Percentiles rank a stretch among this genome's conserved stretches.
Conservation (phyloP, 1,139 yeast species). For the Blastobotrys buckinghamii region DNA sequence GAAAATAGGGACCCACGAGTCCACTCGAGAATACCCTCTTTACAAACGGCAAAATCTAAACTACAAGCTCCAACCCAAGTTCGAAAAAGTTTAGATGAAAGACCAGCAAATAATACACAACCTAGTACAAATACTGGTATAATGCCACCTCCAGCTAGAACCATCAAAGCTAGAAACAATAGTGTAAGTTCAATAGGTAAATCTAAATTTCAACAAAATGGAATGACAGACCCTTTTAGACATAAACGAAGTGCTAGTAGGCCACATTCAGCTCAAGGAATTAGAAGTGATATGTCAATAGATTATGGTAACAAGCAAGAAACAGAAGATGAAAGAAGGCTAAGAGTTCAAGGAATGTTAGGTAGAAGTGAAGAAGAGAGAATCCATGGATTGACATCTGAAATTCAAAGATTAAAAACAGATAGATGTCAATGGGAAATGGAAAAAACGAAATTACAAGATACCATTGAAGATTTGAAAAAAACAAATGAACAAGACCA, state of each 20-base stretch:
- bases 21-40: neutral
- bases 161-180: neutral
- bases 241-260: neutral
- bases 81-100: slow-evolving; percentile 11
- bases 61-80: slow-evolving; percentile 6
- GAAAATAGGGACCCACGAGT: slow-evolving; percentile 7
- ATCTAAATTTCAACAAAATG: slow-evolving; percentile 1
- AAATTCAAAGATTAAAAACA: slow-evolving; percentile 12
- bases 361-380: neutral
- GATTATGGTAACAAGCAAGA: neutral
- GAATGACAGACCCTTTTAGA: neutral
- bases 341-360: neutral
- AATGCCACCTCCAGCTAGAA: slow-evolving; percentile 13
- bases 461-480: slow-evolving; percentile 32
- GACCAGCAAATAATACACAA: slow-evolving; percentile 2
- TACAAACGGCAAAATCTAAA: slow-evolving; percentile 2
- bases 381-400: slow-evolving; percentile 1
- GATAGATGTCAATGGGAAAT: slow-evolving; percentile 34
- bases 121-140: neutral
- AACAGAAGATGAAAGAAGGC: neutral
- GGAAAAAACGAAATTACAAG: slow-evolving; percentile 34
- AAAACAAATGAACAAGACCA: slow-evolving; percentile 15
- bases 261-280: slow-evolving; percentile 8
- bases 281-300: neutral
- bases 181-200: neutral